These are phyloP conservation scores for Mycena albidolilacea DNA, from an alignment of 768 basidiomycete species.

Conservation along the genomic window DNA sequence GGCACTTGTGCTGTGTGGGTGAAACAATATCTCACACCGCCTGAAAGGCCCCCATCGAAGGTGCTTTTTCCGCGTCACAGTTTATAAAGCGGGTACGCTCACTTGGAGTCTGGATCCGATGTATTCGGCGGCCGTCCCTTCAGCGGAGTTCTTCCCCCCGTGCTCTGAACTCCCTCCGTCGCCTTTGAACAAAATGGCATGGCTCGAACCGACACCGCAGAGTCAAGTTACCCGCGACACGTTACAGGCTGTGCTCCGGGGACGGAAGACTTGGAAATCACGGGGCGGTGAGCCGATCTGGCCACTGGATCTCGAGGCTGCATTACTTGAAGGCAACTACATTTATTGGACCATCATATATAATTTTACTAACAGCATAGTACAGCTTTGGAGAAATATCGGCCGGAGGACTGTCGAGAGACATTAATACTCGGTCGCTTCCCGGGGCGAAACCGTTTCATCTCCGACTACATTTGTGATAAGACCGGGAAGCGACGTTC, in stretches of 20 bases:
- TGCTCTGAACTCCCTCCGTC: constrained; percentile 18
- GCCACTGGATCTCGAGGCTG: constrained; percentile 85
- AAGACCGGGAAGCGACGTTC: constrained; percentile 79
- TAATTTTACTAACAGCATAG: background rate
- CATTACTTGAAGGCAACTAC: constrained; percentile 76
- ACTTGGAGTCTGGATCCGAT: background rate
- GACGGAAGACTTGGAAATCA: constrained; percentile 81
- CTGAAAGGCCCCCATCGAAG: background rate
- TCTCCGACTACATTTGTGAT: constrained; percentile 70
- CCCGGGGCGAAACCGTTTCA: constrained; percentile 73
- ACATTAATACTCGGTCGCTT: constrained; percentile 65
- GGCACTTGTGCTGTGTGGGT: constrained; percentile 5
- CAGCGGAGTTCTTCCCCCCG: constrained; percentile 25
- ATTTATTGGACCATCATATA: background rate
- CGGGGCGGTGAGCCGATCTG: constrained; percentile 83
- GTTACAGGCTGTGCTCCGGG: constrained; percentile 75
- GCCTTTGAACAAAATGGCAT: background rate
- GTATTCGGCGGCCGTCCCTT: constrained; percentile 10
- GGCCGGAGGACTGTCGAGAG: constrained; percentile 63
- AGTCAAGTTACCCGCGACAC: constrained; percentile 65
- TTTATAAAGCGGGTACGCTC: constrained; percentile 19
- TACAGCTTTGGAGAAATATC: constrained; percentile 64
- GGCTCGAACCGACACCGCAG: constrained; percentile 28
- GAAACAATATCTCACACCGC: background rate
- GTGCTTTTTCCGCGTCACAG: background rate